Percentiles rank a stretch among this genome's conserved stretches.
Evolutionary conservation across 495 filamentous ascomycete genomes (phyloP).

Genomic region (Penicillium dipodomyicola): DNA sequence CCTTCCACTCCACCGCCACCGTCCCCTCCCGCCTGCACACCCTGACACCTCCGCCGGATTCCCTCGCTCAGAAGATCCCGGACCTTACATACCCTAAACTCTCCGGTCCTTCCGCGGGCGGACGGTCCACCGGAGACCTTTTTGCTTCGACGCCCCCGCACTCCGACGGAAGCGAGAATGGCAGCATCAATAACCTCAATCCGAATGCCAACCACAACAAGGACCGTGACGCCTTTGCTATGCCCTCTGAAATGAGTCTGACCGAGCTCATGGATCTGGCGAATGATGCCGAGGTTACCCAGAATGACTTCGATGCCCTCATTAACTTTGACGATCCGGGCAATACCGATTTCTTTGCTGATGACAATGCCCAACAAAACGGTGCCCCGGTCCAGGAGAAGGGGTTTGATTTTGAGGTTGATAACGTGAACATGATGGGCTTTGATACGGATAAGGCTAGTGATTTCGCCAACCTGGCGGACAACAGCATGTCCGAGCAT

Average conservation of each 20-base stretch:
- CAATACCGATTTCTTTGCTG: slow-evolving; percentile 38
- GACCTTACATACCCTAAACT: slow-evolving; percentile 42
- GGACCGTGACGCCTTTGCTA: slow-evolving; percentile 30
- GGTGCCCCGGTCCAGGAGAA: slow-evolving; percentile 16
- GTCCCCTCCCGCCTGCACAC: slow-evolving; percentile 31
- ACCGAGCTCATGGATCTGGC: slow-evolving; percentile 48
- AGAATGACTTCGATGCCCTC: slow-evolving; percentile 50
- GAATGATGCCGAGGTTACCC: slow-evolving; percentile 49
- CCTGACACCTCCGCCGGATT: slow-evolving; percentile 47
- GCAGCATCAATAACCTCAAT: slow-evolving; percentile 46
- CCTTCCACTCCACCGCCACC: slow-evolving; percentile 17
- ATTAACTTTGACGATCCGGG: slow-evolving; percentile 49
- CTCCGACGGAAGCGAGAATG: slow-evolving; percentile 47
- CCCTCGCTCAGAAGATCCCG: slow-evolving; percentile 44
- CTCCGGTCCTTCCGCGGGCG: slow-evolving; percentile 16
- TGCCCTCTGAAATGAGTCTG: slow-evolving; percentile 42
- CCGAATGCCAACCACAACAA: slow-evolving; percentile 25
- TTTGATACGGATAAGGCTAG: slow-evolving; percentile 34
- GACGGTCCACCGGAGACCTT: slow-evolving; percentile 23
- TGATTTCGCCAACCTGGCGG: slow-evolving; percentile 27
- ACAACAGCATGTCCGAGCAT: slow-evolving; percentile 7
- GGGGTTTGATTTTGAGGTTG: slow-evolving; percentile 28
- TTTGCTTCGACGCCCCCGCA: slow-evolving; percentile 46
- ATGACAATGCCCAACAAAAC: slow-evolving; percentile 24
- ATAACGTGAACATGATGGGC: slow-evolving; percentile 30